Evolutionary conservation across 345 rosid species (phyloP).

Genomic region (Cardiospermum halicacabum): DNA sequence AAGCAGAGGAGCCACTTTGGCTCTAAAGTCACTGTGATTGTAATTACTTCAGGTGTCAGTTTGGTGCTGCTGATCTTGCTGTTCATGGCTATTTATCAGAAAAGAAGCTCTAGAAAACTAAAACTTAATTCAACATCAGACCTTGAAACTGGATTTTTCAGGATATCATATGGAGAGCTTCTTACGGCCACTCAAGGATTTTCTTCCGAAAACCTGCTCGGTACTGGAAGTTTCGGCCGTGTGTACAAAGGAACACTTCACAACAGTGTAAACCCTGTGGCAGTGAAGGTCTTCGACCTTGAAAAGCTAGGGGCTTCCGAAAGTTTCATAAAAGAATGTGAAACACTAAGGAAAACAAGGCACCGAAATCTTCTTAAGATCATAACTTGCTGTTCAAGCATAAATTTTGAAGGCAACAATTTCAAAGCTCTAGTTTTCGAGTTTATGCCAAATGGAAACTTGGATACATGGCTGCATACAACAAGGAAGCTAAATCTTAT

Average conservation of each 20-base stretch:
- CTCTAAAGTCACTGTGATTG: neutral
- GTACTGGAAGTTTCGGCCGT: too few species aligned
- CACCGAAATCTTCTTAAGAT: constrained; percentile 25
- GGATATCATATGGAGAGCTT: constrained; percentile 20
- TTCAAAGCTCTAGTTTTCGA: constrained; percentile 31
- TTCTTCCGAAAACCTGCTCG: constrained; percentile 16
- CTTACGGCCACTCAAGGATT: constrained; percentile 24
- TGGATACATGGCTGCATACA: constrained; percentile 14
- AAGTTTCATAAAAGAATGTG: constrained; percentile 29
- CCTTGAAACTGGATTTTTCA: neutral
- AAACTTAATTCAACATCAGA: neutral
- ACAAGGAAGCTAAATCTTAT: neutral
- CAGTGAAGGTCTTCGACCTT: constrained; percentile 26
- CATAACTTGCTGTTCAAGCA: constrained; percentile 20
- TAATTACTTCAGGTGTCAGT: neutral
- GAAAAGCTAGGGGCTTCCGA: constrained; percentile 13
- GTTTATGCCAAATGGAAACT: constrained; percentile 12
- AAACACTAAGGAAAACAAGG: constrained; percentile 19
- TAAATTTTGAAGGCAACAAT: constrained; percentile 20
- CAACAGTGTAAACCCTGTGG: neutral
- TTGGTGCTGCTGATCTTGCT: neutral
- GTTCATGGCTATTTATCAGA: neutral
- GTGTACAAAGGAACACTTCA: constrained; percentile 24
- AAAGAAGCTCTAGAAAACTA: constrained; percentile 10
- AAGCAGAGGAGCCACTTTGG: neutral